phyloP scores from a whole-genome alignment of 2,329 filamentous ascomycete species.

The Emydomyces testavorans region DNA sequence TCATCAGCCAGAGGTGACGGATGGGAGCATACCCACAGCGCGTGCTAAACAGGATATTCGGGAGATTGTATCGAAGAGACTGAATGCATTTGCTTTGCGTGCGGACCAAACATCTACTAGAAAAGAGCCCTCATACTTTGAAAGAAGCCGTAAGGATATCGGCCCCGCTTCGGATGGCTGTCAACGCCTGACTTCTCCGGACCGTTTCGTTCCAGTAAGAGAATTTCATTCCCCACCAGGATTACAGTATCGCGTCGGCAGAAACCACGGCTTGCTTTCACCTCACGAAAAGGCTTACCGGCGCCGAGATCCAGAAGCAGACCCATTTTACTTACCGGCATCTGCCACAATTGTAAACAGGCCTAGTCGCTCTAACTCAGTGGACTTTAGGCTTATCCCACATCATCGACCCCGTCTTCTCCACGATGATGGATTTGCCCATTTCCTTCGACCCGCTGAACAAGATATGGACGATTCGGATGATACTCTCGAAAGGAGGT shows the following conservation, averaged over 20 bases:
- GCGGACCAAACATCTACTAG: conserved; percentile 1
- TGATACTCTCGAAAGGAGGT: conserved; percentile 13
- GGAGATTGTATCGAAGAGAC: background rate
- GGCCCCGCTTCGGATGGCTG: background rate
- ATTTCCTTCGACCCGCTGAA: conserved; percentile 11
- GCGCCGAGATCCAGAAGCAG: conserved; percentile 33
- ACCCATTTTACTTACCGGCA: conserved; percentile 44
- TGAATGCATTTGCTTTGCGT: background rate
- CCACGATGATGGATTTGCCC: conserved; percentile 18
- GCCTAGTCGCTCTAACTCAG: conserved; percentile 19
- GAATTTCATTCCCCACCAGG: conserved; percentile 33
- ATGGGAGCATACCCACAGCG: background rate
- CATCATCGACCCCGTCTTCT: conserved; percentile 29
- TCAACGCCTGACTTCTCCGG: conserved; percentile 32
- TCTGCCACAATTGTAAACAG: conserved; percentile 6
- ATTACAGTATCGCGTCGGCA: conserved; percentile 44
- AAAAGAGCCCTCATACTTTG: conserved; percentile 9
- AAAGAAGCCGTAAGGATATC: background rate
- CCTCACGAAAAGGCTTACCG: conserved; percentile 38
- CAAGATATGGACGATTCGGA: background rate
- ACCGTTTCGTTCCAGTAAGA: conserved; percentile 48
- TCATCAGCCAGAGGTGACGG: background rate
- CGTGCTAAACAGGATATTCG: background rate
- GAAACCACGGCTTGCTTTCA: conserved; percentile 37
- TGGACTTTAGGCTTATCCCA: conserved; percentile 18